These are phyloP conservation scores for Trichoderma guizhouense DNA, from an alignment of 2,329 filamentous ascomycete genomes.

Conservation along the genomic window DNA sequence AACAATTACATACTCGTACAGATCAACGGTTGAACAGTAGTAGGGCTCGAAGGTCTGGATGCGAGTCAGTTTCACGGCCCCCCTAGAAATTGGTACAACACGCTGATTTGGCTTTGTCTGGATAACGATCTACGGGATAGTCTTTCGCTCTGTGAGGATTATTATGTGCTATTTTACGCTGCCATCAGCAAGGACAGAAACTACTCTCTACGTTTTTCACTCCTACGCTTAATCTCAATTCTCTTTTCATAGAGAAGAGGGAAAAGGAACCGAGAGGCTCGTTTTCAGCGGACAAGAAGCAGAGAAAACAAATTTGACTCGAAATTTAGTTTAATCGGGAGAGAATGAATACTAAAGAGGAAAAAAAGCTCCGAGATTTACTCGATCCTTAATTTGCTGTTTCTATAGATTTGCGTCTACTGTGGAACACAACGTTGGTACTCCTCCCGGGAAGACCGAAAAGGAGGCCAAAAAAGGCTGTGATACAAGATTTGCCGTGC, in stretches of 20 bases:
- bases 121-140: not conserved
- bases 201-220: not conserved
- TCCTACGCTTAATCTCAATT: not conserved
- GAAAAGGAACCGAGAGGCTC: not conserved
- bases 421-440: not conserved
- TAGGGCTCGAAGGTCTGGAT: not conserved
- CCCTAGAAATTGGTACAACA: not conserved
- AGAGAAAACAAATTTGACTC: not conserved
- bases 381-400: not conserved
- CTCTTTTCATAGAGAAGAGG: not conserved
- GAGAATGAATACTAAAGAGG: not conserved
- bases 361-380: not conserved
- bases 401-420: not conserved
- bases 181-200: not conserved
- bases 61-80: not conserved
- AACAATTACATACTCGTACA: not conserved
- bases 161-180: not conserved
- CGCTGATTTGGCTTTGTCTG: not conserved
- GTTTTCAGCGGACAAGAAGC: not conserved
- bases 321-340: not conserved
- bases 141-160: not conserved
- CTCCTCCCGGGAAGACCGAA: not conserved
- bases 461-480: not conserved
- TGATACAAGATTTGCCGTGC: not conserved
- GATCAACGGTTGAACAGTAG: not conserved